phyloP scores from a whole-genome alignment of 164 flowering plant genomes.

The Chimonanthus praecox region DNA sequence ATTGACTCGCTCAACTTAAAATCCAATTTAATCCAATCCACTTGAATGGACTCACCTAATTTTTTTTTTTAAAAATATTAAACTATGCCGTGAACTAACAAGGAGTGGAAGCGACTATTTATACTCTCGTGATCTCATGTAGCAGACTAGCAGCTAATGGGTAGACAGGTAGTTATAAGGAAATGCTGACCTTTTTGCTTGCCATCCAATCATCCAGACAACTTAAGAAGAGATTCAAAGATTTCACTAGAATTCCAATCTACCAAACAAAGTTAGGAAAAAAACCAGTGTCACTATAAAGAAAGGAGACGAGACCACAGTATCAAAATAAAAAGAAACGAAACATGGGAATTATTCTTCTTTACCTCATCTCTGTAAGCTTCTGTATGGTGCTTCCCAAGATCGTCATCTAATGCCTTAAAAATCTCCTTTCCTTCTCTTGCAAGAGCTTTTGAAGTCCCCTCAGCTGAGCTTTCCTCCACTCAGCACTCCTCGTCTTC shows the following conservation, averaged over 20 bases:
- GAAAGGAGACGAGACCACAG: not conserved
- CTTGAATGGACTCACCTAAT: too few relatives aligned
- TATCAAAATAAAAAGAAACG: not conserved
- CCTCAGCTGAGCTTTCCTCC: constrained; percentile 68
- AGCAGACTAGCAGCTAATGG: too few relatives aligned
- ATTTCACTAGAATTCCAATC: constrained; percentile 8
- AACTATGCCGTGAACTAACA: too few relatives aligned
- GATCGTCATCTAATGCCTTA: constrained; percentile 49
- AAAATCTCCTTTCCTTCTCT: constrained; percentile 50
- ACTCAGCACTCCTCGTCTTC: constrained; percentile 39
- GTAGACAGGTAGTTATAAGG: not conserved
- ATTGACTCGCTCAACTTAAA: too few relatives aligned
- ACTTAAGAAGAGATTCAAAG: not conserved
- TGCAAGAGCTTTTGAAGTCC: constrained; percentile 38
- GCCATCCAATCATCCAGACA: constrained; percentile 14
- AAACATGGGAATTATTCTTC: not conserved
- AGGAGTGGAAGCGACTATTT: too few relatives aligned
- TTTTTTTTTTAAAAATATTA: too few relatives aligned
- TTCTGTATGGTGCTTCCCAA: constrained; percentile 74
- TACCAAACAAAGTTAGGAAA: not conserved
- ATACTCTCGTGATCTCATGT: too few relatives aligned
- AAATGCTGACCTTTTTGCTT: constrained; percentile 6
- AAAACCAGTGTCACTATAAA: not conserved
- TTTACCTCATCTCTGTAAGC: constrained; percentile 72
- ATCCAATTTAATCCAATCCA: too few relatives aligned